Percentiles rank a stretch among this genome's conserved stretches.
These are phyloP conservation scores for Pochonia chlamydosporia DNA, from an alignment of 2,329 filamentous ascomycete genomes.

Conservation along the genomic window DNA sequence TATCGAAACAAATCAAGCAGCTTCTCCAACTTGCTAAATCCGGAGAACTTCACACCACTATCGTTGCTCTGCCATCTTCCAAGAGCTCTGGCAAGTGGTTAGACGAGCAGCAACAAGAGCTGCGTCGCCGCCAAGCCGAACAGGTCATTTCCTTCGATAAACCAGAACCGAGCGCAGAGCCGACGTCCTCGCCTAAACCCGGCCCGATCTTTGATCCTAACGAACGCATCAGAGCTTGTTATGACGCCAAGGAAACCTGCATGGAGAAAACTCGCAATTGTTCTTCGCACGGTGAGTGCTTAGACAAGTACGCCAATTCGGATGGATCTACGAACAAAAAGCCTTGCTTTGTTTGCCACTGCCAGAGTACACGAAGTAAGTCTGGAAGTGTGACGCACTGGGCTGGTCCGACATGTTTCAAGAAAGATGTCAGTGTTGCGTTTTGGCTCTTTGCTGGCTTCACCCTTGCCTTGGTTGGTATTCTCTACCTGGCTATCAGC, in stretches of 20 bases:
- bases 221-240: conserved; percentile 63
- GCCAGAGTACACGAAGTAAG: conserved; percentile 54
- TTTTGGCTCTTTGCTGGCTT: conserved; percentile 85
- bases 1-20: conserved; percentile 38
- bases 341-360: conserved; percentile 75
- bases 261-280: conserved; percentile 67
- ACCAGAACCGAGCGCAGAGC: conserved; percentile 15
- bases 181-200: conserved; percentile 17
- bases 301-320: conserved; percentile 53
- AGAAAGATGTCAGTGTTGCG: conserved; percentile 80
- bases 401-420: conserved; percentile 84
- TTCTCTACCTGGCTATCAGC: conserved; percentile 66
- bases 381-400: conserved; percentile 63
- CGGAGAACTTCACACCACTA: conserved; percentile 49
- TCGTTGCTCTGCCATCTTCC: conserved; percentile 49
- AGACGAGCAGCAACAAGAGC: conserved; percentile 30
- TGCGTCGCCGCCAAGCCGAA: conserved; percentile 44
- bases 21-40: conserved; percentile 39
- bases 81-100: conserved; percentile 35
- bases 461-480: conserved; percentile 61
- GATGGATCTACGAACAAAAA: conserved; percentile 31
- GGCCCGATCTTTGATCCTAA: conserved; percentile 29
- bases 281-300: conserved; percentile 75
- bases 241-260: conserved; percentile 64
- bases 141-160: conserved; percentile 35